Conservation (phyloP, 179 eudicot species). For the Beta corolliflora region DNA sequence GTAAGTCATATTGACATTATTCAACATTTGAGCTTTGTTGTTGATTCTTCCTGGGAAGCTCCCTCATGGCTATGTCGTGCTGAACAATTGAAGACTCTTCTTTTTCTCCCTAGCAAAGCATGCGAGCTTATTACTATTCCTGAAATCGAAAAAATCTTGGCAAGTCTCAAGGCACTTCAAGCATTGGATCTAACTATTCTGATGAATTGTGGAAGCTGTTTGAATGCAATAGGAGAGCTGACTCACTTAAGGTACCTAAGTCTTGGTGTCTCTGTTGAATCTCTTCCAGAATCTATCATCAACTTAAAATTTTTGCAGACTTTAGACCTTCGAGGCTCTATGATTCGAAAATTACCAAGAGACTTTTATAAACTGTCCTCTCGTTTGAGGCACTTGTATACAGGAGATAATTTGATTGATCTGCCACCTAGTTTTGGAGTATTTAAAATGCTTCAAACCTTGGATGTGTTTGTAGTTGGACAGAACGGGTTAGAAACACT, state of each 20-base stretch:
- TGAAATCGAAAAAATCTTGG: not conserved
- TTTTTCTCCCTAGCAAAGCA: not conserved
- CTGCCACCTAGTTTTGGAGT: not conserved
- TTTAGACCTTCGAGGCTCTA: constrained; percentile 3
- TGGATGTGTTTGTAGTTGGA: not conserved
- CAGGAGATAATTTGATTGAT: not conserved
- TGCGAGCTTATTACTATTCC: not conserved
- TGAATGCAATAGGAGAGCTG: constrained; percentile 21
- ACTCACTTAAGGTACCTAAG: constrained; percentile 23
- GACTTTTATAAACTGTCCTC: not conserved
- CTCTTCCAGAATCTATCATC: constrained; percentile 8
- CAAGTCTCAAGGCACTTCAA: not conserved
- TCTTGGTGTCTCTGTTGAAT: not conserved
- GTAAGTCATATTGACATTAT: no score
- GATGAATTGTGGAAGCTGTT: not conserved
- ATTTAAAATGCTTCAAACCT: not conserved
- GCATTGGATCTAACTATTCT: not conserved
- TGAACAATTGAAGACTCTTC: constrained; percentile 9
- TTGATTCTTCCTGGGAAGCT: not conserved
- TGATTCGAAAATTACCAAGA: not conserved
- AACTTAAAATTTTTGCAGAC: constrained; percentile 17
- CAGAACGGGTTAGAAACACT: not conserved
- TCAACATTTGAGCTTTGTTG: constrained; percentile 13
- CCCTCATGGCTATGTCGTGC: not conserved
- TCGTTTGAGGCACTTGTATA: not conserved